Base-by-base conservation (phyloP, 495 filamentous ascomycete genomes). In the Schizothecium vesticola region DNA sequence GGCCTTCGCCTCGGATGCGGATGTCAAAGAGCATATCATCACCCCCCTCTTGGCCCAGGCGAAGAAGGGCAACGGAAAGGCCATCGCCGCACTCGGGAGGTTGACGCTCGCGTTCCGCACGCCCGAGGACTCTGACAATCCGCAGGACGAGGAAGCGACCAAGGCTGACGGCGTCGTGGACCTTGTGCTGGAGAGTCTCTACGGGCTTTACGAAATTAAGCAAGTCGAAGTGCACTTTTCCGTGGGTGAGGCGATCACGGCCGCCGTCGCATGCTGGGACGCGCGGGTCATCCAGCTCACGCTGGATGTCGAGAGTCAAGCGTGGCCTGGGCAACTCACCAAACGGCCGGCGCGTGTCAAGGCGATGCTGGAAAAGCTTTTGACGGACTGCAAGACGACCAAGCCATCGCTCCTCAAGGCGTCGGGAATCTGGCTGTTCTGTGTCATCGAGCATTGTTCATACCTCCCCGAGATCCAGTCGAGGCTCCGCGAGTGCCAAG, bases 401-500 rank as follows among this genome's bases (percentile, higher is more conserved):
- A 97, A 97, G 78, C 94, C 94, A 7, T 88, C 92, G 16, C 81
- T 97, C 19, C 86, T 92, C 69, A 96, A 95, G 75, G 93, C 93
- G 19, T 93, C 92, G 5, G 91, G 91, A 0, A 96, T 97, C 64
- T 97, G 94, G 93, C 84, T 97, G 12, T 87, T 98, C 63, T 94
- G 91, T 73, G 75, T 97, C n/a, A 88, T 98, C 62, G 93, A 97
- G 71, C 91, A 93, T 73, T 97, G 94, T 76, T 93, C 92, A 0
- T 86, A 93, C 67, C 80, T 89, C 21, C 76, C 80, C 23, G 86
- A 91, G 68, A 83, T 97, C 56, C 90, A 95, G 74, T 78, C 81
- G 4, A 85, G 88, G 12, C 79, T 99, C 65, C 84, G 89, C 67
- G 85, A 91, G 69, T 95, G 90, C 75, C 95, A 99, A 77, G 86